Base-by-base conservation (phyloP, 148 eudicot genomes). In the Rhododendron vialii region DNA sequence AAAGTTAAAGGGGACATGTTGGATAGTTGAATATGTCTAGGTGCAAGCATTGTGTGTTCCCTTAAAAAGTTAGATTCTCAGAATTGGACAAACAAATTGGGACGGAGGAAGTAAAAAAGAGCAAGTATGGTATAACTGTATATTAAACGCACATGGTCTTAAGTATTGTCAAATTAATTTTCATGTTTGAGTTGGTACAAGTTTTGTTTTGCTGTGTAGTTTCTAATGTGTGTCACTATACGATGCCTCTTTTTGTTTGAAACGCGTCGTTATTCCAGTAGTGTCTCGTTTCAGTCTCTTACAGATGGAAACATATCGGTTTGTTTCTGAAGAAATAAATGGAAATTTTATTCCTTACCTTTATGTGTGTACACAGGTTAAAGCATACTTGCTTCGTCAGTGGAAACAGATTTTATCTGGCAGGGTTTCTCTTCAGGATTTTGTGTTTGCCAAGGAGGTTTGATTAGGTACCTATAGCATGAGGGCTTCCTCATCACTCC, bases 401-500 rank as follows among this genome's bases (percentile, higher is more conserved):
- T 97, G 99, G 99, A 90, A 88, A 36, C 90, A 94, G 81, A 95
- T 97, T 83, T 88, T 97, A 78, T 94, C 99, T 12, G 98, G 98
- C 43, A 89, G 98, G 82, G 51, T 95, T 80, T 92, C 98, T 57
- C 88, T 95, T 89, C 94, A 93, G 88, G 99, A 97, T 92, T 97
- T 97, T 88, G 88, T 97, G 86, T 97, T 95, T 85, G 99, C 99
- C 20, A 97, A 97, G 92, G 99, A 97, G 92, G 98, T 97, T 55
- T 93, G 98, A 12, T 89, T 97, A 86, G 98, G 99, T 38, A 93
- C 98, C 47, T 97, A 97, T 83, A 94, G 95, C 88, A 81, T 88
- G 53, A 91, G 92, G 85, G 83, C 89, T 84, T 91, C 92, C 81
- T 92, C 99, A 43, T 93, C 92, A 80, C 95, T 97, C 8, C 99